A percentile compares a stretch with the other conserved stretches of the same genome.
Conservation (phyloP, 768 basidiomycete genomes). For the Leccinum variicolor region DNA sequence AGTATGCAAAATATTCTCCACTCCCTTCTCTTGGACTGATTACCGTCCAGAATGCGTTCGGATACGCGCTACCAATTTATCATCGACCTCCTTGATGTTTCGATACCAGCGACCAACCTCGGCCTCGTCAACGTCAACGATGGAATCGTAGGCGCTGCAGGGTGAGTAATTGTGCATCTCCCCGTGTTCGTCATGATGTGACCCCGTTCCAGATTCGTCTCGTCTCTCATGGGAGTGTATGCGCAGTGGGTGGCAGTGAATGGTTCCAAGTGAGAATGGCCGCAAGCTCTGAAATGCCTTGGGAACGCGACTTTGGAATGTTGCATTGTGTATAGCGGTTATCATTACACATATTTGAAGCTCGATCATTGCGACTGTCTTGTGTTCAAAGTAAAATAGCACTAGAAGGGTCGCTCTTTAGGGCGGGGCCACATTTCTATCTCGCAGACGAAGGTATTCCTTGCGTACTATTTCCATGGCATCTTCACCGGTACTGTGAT, state of each 20-base stretch:
- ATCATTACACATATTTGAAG: background rate
- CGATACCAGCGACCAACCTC: slow-evolving; percentile 83
- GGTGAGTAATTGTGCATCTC: slow-evolving; percentile 47
- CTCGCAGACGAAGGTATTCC: slow-evolving; percentile 70
- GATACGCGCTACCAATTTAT: slow-evolving; percentile 75
- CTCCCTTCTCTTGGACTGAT: slow-evolving; percentile 3
- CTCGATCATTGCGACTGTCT: background rate
- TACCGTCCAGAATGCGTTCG: slow-evolving; percentile 49
- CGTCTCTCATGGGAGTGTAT: slow-evolving; percentile 67
- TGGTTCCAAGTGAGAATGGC: slow-evolving; percentile 35
- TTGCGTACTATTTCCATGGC: slow-evolving; percentile 68
- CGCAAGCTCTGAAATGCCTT: background rate
- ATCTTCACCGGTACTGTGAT: slow-evolving; percentile 63
- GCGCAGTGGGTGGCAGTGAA: slow-evolving; percentile 61
- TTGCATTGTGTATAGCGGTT: slow-evolving; percentile 5
- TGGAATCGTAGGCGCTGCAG: slow-evolving; percentile 79
- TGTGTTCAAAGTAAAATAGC: background rate
- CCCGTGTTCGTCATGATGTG: background rate
- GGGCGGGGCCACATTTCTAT: slow-evolving; percentile 21
- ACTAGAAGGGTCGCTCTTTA: background rate
- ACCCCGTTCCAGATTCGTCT: slow-evolving; percentile 48
- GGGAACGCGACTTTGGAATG: background rate
- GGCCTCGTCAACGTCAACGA: slow-evolving; percentile 78
- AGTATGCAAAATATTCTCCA: slow-evolving; percentile 36
- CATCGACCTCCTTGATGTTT: slow-evolving; percentile 83